Base-by-base conservation (phyloP, 2,329 filamentous ascomycete genomes). In the Bipolaris bicolor region DNA sequence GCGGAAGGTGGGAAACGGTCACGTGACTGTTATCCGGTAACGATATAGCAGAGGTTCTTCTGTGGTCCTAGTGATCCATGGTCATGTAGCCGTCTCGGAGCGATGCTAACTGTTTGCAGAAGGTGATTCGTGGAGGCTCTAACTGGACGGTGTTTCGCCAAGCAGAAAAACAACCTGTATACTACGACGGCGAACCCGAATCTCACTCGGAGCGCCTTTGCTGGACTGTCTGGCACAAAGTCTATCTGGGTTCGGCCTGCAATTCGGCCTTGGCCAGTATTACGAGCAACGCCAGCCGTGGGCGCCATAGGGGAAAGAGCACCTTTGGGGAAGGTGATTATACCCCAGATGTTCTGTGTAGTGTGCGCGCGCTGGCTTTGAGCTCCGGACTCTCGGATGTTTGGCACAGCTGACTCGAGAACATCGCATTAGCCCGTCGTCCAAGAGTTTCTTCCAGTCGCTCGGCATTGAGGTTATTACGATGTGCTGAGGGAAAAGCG, bases 1-100 rank as follows among this genome's bases (percentile, higher is more conserved):
- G 26, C 11, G 57, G 60, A 62, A 62, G 60, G 60, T 62, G 53
- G 29, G 34, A 13, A 16, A 37, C 47, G 41, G 24, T 43, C 40
- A 43, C 20, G 20, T 43, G 40, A 43, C 22, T 15, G 9, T 15
- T 22, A 7, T 41, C 39, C 13, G 4, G 39, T 11, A 13, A 5
- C 10, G 10, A 31, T 31, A 11, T 31, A 5, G 11, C 39, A 22
- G 16, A 20, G 18, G 11, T 24, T 41, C 16, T 22, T 24, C 11
- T 22, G 2, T 22, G 22, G 39, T 3, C 11, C 5, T 24, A 16
- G 11, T 10, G 22, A 40, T 40, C 3, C 18, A 40, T 3, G 18
- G 18, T 41, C 11, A 41, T 41, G 39, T 22, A 22, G 22, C 20
- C 6, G 39, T 41, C 11, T 4, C 10, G 20, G 20, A 1, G n/a